A percentile compares a stretch with the other conserved stretches of the same genome.
Conservation (phyloP, 208 protist genomes). For the Crithidia expoeki region DNA sequence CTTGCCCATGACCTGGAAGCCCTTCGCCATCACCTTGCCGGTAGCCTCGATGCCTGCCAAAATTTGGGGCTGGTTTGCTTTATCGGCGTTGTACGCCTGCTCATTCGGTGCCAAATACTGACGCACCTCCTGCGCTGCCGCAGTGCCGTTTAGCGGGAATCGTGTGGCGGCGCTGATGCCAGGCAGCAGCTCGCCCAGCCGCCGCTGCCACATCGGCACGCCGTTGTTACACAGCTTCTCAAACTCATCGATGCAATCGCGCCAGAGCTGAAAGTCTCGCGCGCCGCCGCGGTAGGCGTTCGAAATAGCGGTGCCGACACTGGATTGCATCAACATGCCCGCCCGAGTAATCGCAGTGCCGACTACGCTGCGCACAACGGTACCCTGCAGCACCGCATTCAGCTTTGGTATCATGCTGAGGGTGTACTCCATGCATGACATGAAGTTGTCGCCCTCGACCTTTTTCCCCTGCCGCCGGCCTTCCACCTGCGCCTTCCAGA, state of each 20-base stretch:
- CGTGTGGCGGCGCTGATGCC: constrained; percentile 62
- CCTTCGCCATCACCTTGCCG: constrained; percentile 67
- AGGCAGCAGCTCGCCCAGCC: constrained; percentile 48
- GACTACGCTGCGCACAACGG: constrained; percentile 79
- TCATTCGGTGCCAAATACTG: constrained; percentile 62
- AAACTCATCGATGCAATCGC: constrained; percentile 65
- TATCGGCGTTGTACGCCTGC: constrained; percentile 42
- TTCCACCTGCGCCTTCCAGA: constrained; percentile 74
- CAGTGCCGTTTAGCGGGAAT: constrained; percentile 66
- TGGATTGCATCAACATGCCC: constrained; percentile 62
- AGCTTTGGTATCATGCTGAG: constrained; percentile 73
- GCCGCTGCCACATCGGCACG: constrained; percentile 71
- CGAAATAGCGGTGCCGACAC: constrained; percentile 61
- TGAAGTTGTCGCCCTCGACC: constrained; percentile 43
- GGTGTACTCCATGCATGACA: constrained; percentile 70
- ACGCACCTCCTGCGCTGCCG: constrained; percentile 55
- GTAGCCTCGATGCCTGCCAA: constrained; percentile 63
- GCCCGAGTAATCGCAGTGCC: constrained; percentile 74
- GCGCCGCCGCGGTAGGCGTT: constrained; percentile 50
- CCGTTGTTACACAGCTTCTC: constrained; percentile 46
- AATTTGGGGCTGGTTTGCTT: constrained; percentile 59
- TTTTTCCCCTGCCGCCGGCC: constrained; percentile 31
- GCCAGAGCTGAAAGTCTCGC: constrained; percentile 65
- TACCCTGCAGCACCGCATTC: constrained; percentile 56
- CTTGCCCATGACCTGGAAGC: constrained; percentile 74